Conservation (phyloP, 495 filamentous ascomycete genomes). For the Annulohypoxylon maeteangense region DNA sequence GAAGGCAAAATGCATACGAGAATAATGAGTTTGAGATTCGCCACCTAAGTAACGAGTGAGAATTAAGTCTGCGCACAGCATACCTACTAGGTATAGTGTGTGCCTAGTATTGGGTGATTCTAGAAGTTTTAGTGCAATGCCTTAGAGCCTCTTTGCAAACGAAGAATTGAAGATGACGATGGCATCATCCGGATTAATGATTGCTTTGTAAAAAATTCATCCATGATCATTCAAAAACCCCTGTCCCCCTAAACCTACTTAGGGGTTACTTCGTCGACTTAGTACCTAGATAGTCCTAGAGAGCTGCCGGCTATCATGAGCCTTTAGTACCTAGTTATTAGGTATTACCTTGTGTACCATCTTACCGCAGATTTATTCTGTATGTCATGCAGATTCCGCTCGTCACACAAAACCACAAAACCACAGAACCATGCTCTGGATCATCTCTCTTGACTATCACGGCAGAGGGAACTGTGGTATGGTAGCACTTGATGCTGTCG, state of each 20-base stretch:
- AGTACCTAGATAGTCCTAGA: slow-evolving; percentile 3
- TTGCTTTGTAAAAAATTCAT: not conserved
- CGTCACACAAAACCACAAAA: slow-evolving; percentile 24
- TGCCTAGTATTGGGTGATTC: no score
- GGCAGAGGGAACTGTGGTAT: slow-evolving; percentile 19
- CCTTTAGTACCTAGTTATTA: not conserved
- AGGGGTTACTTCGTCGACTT: not conserved
- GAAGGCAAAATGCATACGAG: slow-evolving; percentile 6
- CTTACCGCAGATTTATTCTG: slow-evolving; percentile 40
- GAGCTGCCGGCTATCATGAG: not conserved
- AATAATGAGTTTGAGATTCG: not conserved
- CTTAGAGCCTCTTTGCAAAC: not conserved
- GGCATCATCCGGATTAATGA: slow-evolving; percentile 32
- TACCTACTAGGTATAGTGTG: not conserved
- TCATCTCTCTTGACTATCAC: slow-evolving; percentile 36
- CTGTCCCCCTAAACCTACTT: not conserved
- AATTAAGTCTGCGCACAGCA: slow-evolving; percentile 2
- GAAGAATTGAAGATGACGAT: slow-evolving; percentile 23
- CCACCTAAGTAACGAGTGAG: slow-evolving; percentile 6
- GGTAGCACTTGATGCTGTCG: slow-evolving; percentile 15
- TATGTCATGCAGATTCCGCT: slow-evolving; percentile 37
- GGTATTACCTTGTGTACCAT: slow-evolving; percentile 9
- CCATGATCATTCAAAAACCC: not conserved
- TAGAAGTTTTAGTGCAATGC: not conserved
- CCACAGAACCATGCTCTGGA: slow-evolving; percentile 19